Evolutionary conservation across 192 early-diverging fungal genomes (phyloP), one percentile per base, ranked within the genome.

Genomic region (Entomortierella parvispora): DNA sequence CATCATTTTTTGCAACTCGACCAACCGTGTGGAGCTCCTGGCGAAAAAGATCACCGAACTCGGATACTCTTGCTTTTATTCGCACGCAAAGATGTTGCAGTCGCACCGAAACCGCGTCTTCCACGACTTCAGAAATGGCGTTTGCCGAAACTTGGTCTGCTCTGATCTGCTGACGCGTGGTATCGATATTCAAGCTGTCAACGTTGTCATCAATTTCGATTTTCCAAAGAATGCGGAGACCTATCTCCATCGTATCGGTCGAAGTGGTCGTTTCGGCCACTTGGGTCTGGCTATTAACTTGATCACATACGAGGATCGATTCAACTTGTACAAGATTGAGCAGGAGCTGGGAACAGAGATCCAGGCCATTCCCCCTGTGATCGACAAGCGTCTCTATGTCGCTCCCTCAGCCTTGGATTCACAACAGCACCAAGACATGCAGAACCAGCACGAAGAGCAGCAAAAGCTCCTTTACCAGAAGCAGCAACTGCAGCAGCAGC

Each of bases 191-290:
- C 97, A 99, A 83, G 97, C 96, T 20, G 97, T 99, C 43, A 98
- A 98, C 80, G 97, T 99, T 17, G 97, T 99, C 53, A 98, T 99
- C 88, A 98, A 99, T 88, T 99, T 98, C 90, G 97, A 99, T 82
- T 98, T 99, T 80, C 97, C 97, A 62, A 98, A 98, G 81, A 99
- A 98, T 63, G 94, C 97, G 33, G 97, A 99, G 84, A 99, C 96
- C 2, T 99, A 99, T 79, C 85, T 99, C 42, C 97, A 99, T 84
- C 93, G 97, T 65, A 99, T 99, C 77, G 97, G 97, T 58, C 93
- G 97, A 74, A 96, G 94, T 46, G 97, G 97, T 14, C 91, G 96
- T 61, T 99, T 96, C 78, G 97, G 93, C 47, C 96, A 97, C 81
- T 85, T 97, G 45, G 97, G 96, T 62, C 82, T 98, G 18, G 97